Conservation (phyloP, 768 basidiomycete species). For the Roridomyces roridus region DNA sequence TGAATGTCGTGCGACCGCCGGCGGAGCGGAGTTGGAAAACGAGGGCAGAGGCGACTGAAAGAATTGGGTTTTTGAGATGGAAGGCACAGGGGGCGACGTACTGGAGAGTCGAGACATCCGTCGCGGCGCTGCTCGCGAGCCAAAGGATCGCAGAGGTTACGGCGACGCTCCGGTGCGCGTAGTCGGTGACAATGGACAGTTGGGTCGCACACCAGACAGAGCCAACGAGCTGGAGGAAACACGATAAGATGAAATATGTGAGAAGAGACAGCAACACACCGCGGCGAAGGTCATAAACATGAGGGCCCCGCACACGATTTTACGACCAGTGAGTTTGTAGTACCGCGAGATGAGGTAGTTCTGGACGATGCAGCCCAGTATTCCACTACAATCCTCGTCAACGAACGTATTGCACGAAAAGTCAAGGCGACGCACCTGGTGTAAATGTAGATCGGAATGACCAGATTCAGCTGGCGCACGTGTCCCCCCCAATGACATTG, state of each 20-base stretch:
- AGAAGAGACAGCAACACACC: neutral
- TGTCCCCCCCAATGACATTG: too few species aligned
- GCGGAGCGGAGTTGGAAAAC: neutral
- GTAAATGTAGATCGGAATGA: slow-evolving; percentile 5
- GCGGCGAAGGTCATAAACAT: neutral
- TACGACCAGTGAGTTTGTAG: neutral
- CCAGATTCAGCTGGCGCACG: too few species aligned
- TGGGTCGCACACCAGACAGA: neutral
- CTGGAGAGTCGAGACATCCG: neutral
- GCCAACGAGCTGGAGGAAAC: slow-evolving; percentile 2
- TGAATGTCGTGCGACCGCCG: neutral
- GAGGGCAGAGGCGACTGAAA: neutral
- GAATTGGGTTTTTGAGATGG: too few species aligned
- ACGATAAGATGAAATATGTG: neutral
- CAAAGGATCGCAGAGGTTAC: neutral
- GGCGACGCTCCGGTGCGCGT: neutral
- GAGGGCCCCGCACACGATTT: neutral
- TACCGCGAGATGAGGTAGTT: slow-evolving; percentile 4
- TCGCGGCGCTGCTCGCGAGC: slow-evolving; percentile 1
- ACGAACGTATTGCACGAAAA: neutral
- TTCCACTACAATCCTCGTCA: neutral
- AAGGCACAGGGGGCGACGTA: too few species aligned
- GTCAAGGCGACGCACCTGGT: neutral
- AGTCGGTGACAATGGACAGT: neutral
- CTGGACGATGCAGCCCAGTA: slow-evolving; percentile 3